These are phyloP conservation scores for Flammula alnicola DNA, from an alignment of 1,284 basidiomycete species.

Conservation along the genomic window DNA sequence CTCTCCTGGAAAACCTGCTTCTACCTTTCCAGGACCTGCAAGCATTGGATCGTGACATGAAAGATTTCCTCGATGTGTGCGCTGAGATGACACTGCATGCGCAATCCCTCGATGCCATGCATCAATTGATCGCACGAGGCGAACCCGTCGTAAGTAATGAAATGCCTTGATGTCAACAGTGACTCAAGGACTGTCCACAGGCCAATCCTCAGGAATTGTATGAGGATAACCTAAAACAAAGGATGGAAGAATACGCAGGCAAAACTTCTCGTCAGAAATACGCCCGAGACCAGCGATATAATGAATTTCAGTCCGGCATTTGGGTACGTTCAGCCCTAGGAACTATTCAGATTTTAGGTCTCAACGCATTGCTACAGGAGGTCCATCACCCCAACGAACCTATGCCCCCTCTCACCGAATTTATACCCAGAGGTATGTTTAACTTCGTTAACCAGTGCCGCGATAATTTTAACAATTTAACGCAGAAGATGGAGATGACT, in stretches of 20 bases:
- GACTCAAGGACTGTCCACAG: conserved; percentile 36
- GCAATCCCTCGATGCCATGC: conserved; percentile 56
- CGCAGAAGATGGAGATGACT: conserved; percentile 78
- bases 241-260: conserved; percentile 50
- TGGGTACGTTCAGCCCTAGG: conserved; percentile 53
- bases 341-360: neutral
- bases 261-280: conserved; percentile 80
- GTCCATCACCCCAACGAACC: conserved; percentile 64
- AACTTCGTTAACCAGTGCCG: neutral
- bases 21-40: conserved; percentile 50
- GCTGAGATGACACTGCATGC: conserved; percentile 61
- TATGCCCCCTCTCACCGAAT: conserved; percentile 79
- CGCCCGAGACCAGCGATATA: conserved; percentile 63
- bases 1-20: neutral
- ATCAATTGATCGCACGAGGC: conserved; percentile 56
- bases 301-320: conserved; percentile 65
- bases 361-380: conserved; percentile 49
- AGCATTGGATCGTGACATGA: conserved; percentile 67
- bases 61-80: conserved; percentile 66
- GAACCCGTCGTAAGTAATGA: conserved; percentile 58
- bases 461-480: conserved; percentile 8
- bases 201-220: conserved; percentile 52
- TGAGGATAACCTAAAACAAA: conserved; percentile 44
- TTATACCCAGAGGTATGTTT: conserved; percentile 68
- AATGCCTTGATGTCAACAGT: neutral